phyloP scores from a whole-genome alignment of 805 yeast species.

The Saccharomycopsis selenospora region DNA sequence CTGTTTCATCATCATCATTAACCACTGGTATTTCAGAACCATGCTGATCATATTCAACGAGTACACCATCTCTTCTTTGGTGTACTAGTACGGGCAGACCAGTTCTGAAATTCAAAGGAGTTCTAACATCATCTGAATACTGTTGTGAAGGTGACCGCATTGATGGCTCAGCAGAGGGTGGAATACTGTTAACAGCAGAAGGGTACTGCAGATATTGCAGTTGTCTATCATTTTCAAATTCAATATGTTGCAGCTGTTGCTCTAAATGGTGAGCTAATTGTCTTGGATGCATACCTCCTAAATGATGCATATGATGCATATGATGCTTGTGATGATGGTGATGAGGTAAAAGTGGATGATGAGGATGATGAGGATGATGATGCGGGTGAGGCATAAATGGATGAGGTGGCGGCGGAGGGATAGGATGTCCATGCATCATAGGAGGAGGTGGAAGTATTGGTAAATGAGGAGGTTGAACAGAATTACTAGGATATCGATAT shows the following conservation, averaged over 20 bases:
- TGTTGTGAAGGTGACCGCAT: too few relatives aligned
- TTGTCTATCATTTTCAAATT: too few relatives aligned
- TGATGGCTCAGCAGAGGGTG: too few relatives aligned
- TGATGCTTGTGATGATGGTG: slow-evolving; percentile 7
- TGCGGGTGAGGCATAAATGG: slow-evolving; percentile 12
- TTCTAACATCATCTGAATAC: too few relatives aligned
- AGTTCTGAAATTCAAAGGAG: too few relatives aligned
- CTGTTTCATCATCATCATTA: too few relatives aligned
- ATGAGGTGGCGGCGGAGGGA: slow-evolving; percentile 16
- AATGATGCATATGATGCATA: neutral
- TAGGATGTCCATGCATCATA: neutral
- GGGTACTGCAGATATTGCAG: neutral
- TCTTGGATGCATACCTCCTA: neutral
- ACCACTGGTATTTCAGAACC: too few relatives aligned
- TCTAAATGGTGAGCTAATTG: slow-evolving; percentile 1
- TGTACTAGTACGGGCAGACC: too few relatives aligned
- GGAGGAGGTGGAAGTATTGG: slow-evolving; percentile 20
- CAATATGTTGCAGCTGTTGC: slow-evolving; percentile 1
- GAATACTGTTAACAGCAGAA: neutral
- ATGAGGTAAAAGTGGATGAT: slow-evolving; percentile 15
- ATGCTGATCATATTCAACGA: too few relatives aligned
- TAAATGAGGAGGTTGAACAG: slow-evolving; percentile 14
- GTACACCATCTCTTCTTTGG: too few relatives aligned
- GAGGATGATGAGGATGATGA: slow-evolving; percentile 8
- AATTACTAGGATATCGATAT: neutral